Evolutionary conservation across 768 basidiomycete genomes (phyloP).

Genomic region (Amanita rubescens): DNA sequence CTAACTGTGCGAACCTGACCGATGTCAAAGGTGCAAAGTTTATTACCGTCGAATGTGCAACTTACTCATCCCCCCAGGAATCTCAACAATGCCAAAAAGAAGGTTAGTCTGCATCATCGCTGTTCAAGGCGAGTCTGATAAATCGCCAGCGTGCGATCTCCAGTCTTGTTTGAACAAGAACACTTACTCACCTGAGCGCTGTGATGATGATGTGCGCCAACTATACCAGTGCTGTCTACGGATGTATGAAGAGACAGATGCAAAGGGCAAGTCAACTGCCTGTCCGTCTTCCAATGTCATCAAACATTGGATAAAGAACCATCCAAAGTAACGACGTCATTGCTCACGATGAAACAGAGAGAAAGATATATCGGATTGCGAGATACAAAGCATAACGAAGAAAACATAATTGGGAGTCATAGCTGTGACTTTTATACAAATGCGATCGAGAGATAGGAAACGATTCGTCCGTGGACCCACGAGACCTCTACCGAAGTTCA

Average conservation of each 20-base stretch:
- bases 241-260: slow-evolving; percentile 42
- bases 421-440: not conserved
- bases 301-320: slow-evolving; percentile 51
- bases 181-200: slow-evolving; percentile 59
- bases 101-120: slow-evolving; percentile 14
- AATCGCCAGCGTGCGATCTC: slow-evolving; percentile 48
- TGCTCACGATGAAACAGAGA: too few species aligned
- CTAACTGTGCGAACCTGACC: not conserved
- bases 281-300: slow-evolving; percentile 52
- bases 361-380: too few species aligned
- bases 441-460: not conserved
- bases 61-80: not conserved
- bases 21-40: not conserved
- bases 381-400: too few species aligned
- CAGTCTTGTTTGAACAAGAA: slow-evolving; percentile 58
- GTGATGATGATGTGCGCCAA: slow-evolving; percentile 39
- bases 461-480: too few species aligned
- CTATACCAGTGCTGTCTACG: slow-evolving; percentile 57
- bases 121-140: not conserved
- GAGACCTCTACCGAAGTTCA: not conserved
- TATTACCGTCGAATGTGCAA: not conserved
- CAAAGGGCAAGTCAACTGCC: slow-evolving; percentile 43
- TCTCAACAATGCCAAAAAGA: slow-evolving; percentile 18
- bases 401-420: not conserved
- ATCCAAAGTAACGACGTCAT: slow-evolving; percentile 20